Conservation (phyloP, 2,329 filamentous ascomycete species). For the Trichophyton mentagrophytes region DNA sequence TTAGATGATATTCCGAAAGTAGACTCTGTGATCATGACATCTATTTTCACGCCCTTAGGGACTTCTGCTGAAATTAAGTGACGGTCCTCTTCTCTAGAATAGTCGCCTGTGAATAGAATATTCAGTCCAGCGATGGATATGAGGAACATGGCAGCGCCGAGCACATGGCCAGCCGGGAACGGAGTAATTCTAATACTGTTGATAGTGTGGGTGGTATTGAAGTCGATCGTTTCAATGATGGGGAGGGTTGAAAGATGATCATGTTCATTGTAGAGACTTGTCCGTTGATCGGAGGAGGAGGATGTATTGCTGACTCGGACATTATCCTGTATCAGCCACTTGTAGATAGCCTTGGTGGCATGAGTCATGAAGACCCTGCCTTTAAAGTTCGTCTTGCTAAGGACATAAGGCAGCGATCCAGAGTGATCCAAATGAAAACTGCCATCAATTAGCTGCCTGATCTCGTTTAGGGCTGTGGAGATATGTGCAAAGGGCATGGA, state of each 20-base stretch:
- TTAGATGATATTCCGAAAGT: slow-evolving; percentile 95
- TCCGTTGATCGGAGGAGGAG: slow-evolving; percentile 49
- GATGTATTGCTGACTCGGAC: slow-evolving; percentile 69
- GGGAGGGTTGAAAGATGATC: slow-evolving; percentile 90
- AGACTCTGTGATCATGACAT: slow-evolving; percentile 93
- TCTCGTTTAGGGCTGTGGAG: not conserved
- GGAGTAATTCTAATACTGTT: slow-evolving; percentile 94
- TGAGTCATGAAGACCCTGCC: slow-evolving; percentile 98
- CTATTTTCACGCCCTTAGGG: slow-evolving; percentile 76
- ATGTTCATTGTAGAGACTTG: slow-evolving; percentile 78
- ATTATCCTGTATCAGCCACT: slow-evolving; percentile 96
- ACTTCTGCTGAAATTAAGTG: slow-evolving; percentile 91
- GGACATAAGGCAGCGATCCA: slow-evolving; percentile 93
- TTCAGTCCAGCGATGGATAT: slow-evolving; percentile 95
- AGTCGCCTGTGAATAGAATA: slow-evolving; percentile 95
- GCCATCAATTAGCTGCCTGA: not conserved
- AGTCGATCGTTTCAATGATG: slow-evolving; percentile 93
- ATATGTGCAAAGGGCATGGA: not conserved
- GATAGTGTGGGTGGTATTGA: slow-evolving; percentile 94
- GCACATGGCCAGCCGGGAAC: slow-evolving; percentile 93
- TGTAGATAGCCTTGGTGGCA: slow-evolving; percentile 98
- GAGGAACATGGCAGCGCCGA: slow-evolving; percentile 95
- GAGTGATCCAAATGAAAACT: slow-evolving; percentile 99
- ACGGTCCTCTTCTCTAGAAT: slow-evolving; percentile 87
- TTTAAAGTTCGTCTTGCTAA: slow-evolving; percentile 95